Conservation (phyloP, 2,329 filamentous ascomycete species). For the Chaetomiaceae sp. region DNA sequence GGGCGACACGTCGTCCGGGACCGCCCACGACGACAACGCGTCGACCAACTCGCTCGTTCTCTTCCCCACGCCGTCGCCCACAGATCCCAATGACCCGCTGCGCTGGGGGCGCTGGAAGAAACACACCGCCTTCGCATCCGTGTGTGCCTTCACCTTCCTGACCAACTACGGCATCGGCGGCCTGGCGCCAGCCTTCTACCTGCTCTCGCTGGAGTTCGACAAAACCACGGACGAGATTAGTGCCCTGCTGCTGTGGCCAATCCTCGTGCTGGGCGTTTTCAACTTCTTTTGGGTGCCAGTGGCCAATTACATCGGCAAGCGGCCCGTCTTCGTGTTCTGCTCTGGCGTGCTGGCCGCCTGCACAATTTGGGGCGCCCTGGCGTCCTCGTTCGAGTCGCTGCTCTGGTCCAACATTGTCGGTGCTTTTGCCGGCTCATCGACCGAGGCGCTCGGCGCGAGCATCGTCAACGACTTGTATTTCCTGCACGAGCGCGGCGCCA, state of each 20-base stretch:
- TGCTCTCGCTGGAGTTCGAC: conserved; percentile 37
- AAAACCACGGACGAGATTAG: conserved; percentile 37
- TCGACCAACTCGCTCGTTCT: conserved; percentile 29
- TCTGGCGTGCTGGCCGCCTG: conserved; percentile 33
- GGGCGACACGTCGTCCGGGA: not conserved
- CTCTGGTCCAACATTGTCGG: conserved; percentile 40
- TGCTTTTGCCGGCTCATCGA: conserved; percentile 39
- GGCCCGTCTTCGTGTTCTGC: conserved; percentile 40
- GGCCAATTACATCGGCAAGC: conserved; percentile 40
- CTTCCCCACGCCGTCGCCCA: conserved; percentile 37
- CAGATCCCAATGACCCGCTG: conserved; percentile 42
- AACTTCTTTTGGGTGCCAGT: conserved; percentile 47
- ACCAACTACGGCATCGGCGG: conserved; percentile 41
- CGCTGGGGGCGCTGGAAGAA: conserved; percentile 42
- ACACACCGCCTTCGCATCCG: conserved; percentile 34
- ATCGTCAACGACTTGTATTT: conserved; percentile 30
- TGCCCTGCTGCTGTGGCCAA: conserved; percentile 38
- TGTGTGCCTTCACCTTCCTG: conserved; percentile 41
- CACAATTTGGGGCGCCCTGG: conserved; percentile 40
- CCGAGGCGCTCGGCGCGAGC: conserved; percentile 38
- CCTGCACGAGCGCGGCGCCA: conserved; percentile 29
- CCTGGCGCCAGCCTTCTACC: conserved; percentile 39
- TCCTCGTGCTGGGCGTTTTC: conserved; percentile 38
- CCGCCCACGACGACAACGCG: not conserved
- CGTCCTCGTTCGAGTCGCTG: conserved; percentile 35